Conservation (phyloP, 2,329 filamentous ascomycete species). For the Fusarium sp. region DNA sequence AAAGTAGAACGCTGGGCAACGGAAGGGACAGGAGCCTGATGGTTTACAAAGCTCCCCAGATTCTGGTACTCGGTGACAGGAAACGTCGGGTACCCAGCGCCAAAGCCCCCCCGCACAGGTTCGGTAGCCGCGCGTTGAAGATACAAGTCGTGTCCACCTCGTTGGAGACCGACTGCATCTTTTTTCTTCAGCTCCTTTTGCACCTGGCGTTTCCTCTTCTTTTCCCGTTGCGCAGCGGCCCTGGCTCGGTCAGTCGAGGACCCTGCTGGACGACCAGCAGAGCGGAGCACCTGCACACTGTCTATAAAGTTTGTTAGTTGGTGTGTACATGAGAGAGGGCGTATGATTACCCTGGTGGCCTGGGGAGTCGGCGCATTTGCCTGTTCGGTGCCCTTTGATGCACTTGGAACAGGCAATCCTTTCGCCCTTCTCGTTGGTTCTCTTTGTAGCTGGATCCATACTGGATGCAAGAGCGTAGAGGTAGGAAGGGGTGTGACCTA, state of each 20-base stretch:
- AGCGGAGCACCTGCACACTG: neutral
- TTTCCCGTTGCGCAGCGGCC: neutral
- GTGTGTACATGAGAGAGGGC: no score
- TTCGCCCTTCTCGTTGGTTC: neutral
- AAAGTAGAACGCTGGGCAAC: neutral
- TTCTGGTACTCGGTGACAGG: neutral
- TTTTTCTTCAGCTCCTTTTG: no score
- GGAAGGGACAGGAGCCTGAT: neutral
- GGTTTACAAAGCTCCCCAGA: no score
- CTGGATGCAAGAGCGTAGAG: neutral
- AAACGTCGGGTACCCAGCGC: accelerated
- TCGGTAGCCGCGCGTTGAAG: neutral
- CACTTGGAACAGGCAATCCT: neutral
- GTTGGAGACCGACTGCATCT: neutral
- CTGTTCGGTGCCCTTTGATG: neutral
- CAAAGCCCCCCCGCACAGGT: no score
- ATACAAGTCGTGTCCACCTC: accelerated
- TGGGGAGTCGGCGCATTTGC: neutral
- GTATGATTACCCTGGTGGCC: neutral
- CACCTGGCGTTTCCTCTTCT: no score
- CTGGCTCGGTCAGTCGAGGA: neutral
- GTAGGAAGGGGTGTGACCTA: neutral
- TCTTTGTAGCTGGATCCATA: neutral
- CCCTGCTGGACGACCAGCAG: accelerated
- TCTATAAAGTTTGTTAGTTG: neutral